phyloP scores from a whole-genome alignment of 2,329 filamentous ascomycete genomes.

The Sphaceloma murrayae region DNA sequence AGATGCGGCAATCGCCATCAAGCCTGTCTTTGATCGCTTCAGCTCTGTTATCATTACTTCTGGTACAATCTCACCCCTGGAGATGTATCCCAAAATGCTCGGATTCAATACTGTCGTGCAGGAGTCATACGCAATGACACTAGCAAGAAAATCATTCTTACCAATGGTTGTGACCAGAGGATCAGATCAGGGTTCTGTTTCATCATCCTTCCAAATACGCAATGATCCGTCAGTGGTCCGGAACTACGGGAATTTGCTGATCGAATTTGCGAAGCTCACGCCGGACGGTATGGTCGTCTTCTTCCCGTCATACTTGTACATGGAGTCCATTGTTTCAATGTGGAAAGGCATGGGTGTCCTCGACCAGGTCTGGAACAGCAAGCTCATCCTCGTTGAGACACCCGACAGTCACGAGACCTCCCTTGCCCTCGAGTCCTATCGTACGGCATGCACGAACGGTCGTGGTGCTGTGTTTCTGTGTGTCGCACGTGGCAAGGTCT shows the following conservation, averaged over 20 bases:
- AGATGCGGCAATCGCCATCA: slow-evolving; percentile 95
- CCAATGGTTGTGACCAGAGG: slow-evolving; percentile 96
- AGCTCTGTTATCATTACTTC: slow-evolving; percentile 98
- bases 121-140: slow-evolving; percentile 94
- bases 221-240: slow-evolving; percentile 95
- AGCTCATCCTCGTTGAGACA: slow-evolving; percentile 93
- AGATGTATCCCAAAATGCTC: slow-evolving; percentile 99
- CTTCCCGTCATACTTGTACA: slow-evolving; percentile 96
- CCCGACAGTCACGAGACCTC: slow-evolving; percentile 96
- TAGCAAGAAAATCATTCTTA: slow-evolving; percentile 87
- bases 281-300: slow-evolving; percentile 98
- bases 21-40: slow-evolving; percentile 93
- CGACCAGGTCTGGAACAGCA: slow-evolving; percentile 98
- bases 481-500: slow-evolving; percentile 93
- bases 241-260: slow-evolving; percentile 88
- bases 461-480: slow-evolving; percentile 87
- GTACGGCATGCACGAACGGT: slow-evolving; percentile 94
- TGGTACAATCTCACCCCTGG: slow-evolving; percentile 88
- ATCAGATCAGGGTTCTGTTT: slow-evolving; percentile 86
- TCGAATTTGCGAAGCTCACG: slow-evolving; percentile 91
- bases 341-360: slow-evolving; percentile 99
- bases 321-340: slow-evolving; percentile 98
- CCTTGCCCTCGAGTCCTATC: slow-evolving; percentile 88
- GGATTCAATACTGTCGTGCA: slow-evolving; percentile 87
- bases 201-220: slow-evolving; percentile 86